Evolutionary conservation across 2,329 filamentous ascomycete species (phyloP).

Genomic region (Sarocladiaceae sp.): DNA sequence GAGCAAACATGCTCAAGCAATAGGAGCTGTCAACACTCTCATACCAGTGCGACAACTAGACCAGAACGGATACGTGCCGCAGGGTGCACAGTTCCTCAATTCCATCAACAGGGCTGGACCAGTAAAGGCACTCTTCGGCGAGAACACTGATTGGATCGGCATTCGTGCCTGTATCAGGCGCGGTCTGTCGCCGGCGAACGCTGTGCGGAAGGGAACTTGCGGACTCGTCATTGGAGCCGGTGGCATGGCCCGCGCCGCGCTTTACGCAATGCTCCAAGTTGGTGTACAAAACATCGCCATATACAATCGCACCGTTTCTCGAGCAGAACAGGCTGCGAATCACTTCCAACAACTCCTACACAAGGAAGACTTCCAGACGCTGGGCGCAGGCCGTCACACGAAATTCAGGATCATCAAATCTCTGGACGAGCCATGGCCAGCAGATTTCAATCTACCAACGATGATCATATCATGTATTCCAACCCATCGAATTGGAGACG

Average conservation of each 20-base stretch:
- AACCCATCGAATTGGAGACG: conserved; percentile 54
- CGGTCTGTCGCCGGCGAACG: conserved; percentile 69
- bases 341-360: conserved; percentile 62
- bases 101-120: conserved; percentile 58
- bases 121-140: conserved; percentile 67
- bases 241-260: conserved; percentile 73
- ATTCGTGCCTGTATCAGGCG: conserved; percentile 69
- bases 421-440: conserved; percentile 59
- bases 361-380: conserved; percentile 35
- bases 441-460: conserved; percentile 59
- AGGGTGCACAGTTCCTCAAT: conserved; percentile 46
- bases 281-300: conserved; percentile 74
- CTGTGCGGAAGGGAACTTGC: conserved; percentile 49
- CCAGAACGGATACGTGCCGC: conserved; percentile 52
- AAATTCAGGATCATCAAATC: conserved; percentile 50
- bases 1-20: conserved; percentile 68
- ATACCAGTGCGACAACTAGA: conserved; percentile 63
- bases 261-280: conserved; percentile 74
- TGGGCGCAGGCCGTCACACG: conserved; percentile 39
- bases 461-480: conserved; percentile 70
- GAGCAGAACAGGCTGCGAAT: conserved; percentile 61
- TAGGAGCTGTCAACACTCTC: conserved; percentile 73
- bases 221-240: conserved; percentile 62
- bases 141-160: conserved; percentile 81
- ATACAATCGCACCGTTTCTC: conserved; percentile 65